phyloP scores from a whole-genome alignment of 2,329 filamentous ascomycete genomes.

The Neopestalotiopsis sp. region DNA sequence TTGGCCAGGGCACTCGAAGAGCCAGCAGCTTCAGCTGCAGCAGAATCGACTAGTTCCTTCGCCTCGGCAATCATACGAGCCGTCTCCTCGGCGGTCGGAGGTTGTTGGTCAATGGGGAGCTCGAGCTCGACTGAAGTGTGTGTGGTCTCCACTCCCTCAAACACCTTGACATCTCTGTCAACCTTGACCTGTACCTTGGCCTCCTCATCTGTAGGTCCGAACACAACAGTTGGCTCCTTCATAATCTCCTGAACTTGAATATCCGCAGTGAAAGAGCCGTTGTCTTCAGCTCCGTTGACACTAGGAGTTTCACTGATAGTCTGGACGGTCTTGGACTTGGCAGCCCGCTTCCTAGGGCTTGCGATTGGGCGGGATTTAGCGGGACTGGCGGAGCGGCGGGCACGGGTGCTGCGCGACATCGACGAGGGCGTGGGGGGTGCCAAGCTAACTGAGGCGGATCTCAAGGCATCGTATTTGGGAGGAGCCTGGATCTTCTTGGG shows the following conservation, averaged over 20 bases:
- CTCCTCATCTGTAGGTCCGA: slow-evolving; percentile 61
- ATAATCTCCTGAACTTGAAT: slow-evolving; percentile 53
- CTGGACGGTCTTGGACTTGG: slow-evolving; percentile 46
- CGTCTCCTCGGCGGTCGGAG: slow-evolving; percentile 78
- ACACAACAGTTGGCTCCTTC: slow-evolving; percentile 52
- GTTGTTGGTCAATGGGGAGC: slow-evolving; percentile 67
- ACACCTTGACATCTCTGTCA: slow-evolving; percentile 57
- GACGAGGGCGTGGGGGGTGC: slow-evolving; percentile 51
- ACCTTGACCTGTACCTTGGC: slow-evolving; percentile 72
- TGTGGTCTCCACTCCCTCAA: slow-evolving; percentile 68
- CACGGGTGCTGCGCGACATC: slow-evolving; percentile 51
- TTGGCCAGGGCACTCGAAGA: slow-evolving; percentile 54
- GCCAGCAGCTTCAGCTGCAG: slow-evolving; percentile 44
- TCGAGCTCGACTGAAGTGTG: slow-evolving; percentile 79
- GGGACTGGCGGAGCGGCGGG: slow-evolving; percentile 64
- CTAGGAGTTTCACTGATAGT: slow-evolving; percentile 43
- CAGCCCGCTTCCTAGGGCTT: slow-evolving; percentile 61
- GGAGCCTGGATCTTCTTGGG: slow-evolving; percentile 81
- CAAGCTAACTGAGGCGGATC: slow-evolving; percentile 48
- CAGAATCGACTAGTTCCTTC: slow-evolving; percentile 82
- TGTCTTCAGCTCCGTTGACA: slow-evolving; percentile 44
- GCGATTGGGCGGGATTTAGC: slow-evolving; percentile 58
- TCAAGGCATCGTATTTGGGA: slow-evolving; percentile 72
- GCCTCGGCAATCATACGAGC: slow-evolving; percentile 85
- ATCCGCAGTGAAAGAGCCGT: slow-evolving; percentile 42